Base-by-base conservation (phyloP, 2,329 filamentous ascomycete genomes). In the Balansia obtecta region DNA sequence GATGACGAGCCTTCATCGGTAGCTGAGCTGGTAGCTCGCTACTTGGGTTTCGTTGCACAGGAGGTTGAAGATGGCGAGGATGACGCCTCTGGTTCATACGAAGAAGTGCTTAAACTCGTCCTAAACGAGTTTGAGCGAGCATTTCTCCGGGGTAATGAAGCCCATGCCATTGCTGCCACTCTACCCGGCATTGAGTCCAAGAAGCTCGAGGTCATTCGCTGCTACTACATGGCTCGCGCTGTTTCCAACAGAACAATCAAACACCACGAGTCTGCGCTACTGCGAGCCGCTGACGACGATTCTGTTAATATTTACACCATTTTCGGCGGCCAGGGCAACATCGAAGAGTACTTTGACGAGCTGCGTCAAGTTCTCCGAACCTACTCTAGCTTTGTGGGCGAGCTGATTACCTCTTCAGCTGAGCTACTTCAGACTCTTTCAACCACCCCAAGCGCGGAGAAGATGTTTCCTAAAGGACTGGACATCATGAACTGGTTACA, bases 271-370 rank as follows among this genome's bases (percentile, higher is more conserved):
- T 97, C 94, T 40, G 94, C 93, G 37, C 78, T 98, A 45, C 80
- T 96, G 63, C 81, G 93, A 58, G 91, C 93, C 47, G 88, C 88
- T 10, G 83, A 86, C 45, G 90, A 96, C 55, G 84, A 81, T 54
- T 82, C 83, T 50, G 90, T 90, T 50, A 84, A 81, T 60, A 80
- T 98, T 53, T 98, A 95, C 73, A 90, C 84, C 57, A 89, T 98
- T 54, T 95, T 97, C 58, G 93, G 93, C 53, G 93, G 93, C 7
- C 93, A 98, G 68, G 93, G 93, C 60, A 98, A 98, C 69, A 97
- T 98, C 56, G 91, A 98, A 70, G 94, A 98, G 71, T 98, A 98
- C 71, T 98, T 98, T 62, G 91, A 98, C 59, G 93, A 98, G 73
- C 79, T 98, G 55, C 83, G 93, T 51, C 86, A 95, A 66, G 80